phyloP scores from a whole-genome alignment of 23 red algal species.

The Gracilariopsis chorda region DNA sequence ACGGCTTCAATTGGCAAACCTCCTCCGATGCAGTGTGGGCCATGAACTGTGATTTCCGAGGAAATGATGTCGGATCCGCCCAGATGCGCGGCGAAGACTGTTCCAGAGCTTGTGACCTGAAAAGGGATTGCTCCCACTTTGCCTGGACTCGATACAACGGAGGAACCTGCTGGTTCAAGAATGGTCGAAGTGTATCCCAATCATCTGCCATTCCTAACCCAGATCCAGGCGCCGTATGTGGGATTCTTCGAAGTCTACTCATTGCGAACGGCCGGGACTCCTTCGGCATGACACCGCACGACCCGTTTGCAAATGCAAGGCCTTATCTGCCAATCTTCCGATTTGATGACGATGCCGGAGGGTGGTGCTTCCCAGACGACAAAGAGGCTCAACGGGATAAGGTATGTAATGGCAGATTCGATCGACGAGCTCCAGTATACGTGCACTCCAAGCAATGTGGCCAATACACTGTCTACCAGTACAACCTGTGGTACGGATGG shows the following conservation, averaged over 20 bases:
- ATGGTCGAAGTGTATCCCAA: neutral
- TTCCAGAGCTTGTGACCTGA: slow-evolving; percentile 8
- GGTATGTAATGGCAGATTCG: neutral
- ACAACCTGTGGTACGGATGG: slow-evolving; percentile 17
- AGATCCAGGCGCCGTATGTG: neutral
- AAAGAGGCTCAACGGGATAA: neutral
- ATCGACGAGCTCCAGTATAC: neutral
- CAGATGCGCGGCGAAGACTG: slow-evolving; percentile 7
- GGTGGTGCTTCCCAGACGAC: slow-evolving; percentile 24
- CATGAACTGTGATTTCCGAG: slow-evolving; percentile 1
- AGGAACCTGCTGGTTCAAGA: neutral
- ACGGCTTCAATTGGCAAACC: neutral
- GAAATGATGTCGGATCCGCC: neutral
- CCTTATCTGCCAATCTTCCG: slow-evolving; percentile 8
- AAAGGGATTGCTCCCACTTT: slow-evolving; percentile 1
- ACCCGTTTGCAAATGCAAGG: neutral
- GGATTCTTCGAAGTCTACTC: neutral
- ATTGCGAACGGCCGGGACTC: neutral
- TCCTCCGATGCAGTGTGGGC: slow-evolving; percentile 29
- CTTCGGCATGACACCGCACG: neutral
- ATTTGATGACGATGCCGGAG: slow-evolving; percentile 23
- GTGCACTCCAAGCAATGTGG: neutral
- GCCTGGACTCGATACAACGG: neutral
- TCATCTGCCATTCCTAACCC: neutral
- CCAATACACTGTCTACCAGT: slow-evolving; percentile 4